A percentile compares a stretch with the other conserved stretches of the same genome.
These are phyloP conservation scores for Polymyxa betae DNA, from an alignment of 208 protist genomes.

Conservation along the genomic window DNA sequence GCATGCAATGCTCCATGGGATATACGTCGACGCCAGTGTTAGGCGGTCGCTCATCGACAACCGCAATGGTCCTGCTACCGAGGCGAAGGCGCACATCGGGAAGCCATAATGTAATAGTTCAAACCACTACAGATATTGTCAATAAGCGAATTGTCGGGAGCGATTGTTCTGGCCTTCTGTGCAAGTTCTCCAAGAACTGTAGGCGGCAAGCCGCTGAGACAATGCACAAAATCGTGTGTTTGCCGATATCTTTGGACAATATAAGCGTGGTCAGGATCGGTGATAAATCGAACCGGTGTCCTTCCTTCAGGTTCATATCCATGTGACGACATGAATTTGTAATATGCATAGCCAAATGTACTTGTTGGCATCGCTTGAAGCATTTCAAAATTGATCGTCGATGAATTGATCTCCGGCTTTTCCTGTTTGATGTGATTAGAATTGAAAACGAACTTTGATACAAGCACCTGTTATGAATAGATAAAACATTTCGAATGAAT, in stretches of 20 bases:
- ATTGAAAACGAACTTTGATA: background rate
- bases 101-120: background rate
- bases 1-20: conserved; percentile 15
- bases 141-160: background rate
- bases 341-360: conserved; percentile 4
- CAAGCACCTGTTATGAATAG: background rate
- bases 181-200: background rate
- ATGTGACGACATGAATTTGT: conserved; percentile 5
- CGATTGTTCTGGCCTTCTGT: background rate
- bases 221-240: conserved; percentile 32
- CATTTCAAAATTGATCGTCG: background rate
- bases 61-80: background rate
- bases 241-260: conserved; percentile 23
- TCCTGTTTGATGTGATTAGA: background rate
- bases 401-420: background rate
- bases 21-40: background rate
- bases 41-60: background rate
- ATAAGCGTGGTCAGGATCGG: conserved; percentile 42
- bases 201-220: conserved; percentile 26
- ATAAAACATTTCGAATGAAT: no score
- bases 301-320: background rate
- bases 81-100: background rate
- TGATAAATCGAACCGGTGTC: conserved; percentile 12
- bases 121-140: conserved; percentile 42
- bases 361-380: background rate